Conservation (phyloP, 2,329 filamentous ascomycete genomes). For the Trichoderma hamatum region DNA sequence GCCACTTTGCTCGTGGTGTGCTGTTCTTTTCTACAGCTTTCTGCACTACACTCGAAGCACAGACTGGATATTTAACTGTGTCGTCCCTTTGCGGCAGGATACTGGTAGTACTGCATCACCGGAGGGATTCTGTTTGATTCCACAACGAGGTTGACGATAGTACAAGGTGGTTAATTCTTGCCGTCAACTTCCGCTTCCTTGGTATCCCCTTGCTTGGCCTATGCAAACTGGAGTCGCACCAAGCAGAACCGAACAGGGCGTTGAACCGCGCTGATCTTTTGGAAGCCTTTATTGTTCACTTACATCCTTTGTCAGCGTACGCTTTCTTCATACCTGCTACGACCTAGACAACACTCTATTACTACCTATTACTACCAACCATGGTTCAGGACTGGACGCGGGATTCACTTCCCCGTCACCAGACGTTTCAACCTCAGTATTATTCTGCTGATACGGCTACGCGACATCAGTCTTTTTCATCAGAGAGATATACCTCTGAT, state of each 20-base stretch:
- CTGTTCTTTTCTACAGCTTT: neutral
- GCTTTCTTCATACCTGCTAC: neutral
- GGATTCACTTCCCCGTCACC: constrained; percentile 44
- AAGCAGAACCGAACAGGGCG: neutral
- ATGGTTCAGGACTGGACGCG: constrained; percentile 50
- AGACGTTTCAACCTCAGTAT: constrained; percentile 35
- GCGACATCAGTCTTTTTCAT: constrained; percentile 39
- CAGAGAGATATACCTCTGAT: constrained; percentile 38
- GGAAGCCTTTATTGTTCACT: neutral
- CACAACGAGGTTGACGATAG: constrained; percentile 5
- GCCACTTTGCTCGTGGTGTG: constrained; percentile 2
- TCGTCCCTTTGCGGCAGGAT: constrained; percentile 1
- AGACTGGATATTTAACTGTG: neutral
- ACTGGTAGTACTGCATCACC: constrained; percentile 5
- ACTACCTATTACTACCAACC: constrained; percentile 35
- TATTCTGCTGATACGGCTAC: constrained; percentile 27
- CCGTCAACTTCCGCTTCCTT: neutral
- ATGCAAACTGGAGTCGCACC: constrained; percentile 24
- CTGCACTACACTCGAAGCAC: constrained; percentile 11
- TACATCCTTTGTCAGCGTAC: constrained; percentile 6
- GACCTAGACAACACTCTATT: neutral
- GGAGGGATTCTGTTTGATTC: constrained; percentile 13
- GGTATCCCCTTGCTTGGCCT: constrained; percentile 1
- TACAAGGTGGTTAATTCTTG: neutral
- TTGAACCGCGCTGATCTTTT: neutral